These are phyloP conservation scores for Panicum hallii DNA, from an alignment of 202 grass and related monocot genomes.

Conservation along the genomic window DNA sequence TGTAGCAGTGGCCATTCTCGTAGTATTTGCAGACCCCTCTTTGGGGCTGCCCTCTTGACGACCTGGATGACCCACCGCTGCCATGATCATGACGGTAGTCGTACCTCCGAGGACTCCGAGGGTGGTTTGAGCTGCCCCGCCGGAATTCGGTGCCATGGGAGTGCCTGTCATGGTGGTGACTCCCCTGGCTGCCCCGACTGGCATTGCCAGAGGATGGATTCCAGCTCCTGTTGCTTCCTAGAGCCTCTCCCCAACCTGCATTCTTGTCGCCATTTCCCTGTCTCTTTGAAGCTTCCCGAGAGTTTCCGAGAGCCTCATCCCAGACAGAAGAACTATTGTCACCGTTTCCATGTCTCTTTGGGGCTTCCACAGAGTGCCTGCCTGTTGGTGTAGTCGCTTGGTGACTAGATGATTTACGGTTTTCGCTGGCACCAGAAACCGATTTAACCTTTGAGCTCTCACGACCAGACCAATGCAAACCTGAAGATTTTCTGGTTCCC, in stretches of 20 bases:
- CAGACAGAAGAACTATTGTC: constrained; percentile 33
- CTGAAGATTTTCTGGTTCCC: constrained; percentile 39
- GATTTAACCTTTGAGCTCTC: constrained; percentile 51
- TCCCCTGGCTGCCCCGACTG: constrained; percentile 52
- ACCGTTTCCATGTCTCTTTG: constrained; percentile 49
- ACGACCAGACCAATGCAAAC: constrained; percentile 38
- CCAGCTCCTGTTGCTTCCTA: constrained; percentile 58
- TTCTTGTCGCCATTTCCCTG: constrained; percentile 47
- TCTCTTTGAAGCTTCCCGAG: constrained; percentile 46
- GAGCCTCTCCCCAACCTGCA: constrained; percentile 41
- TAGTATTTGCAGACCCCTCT: constrained; percentile 81
- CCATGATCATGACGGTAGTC: constrained; percentile 53
- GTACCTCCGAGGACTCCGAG: constrained; percentile 50
- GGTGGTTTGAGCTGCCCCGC: constrained; percentile 46
- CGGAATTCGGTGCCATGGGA: constrained; percentile 40
- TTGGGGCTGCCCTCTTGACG: constrained; percentile 62
- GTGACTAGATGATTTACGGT: constrained; percentile 32
- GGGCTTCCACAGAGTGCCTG: constrained; percentile 39
- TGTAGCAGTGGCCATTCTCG: constrained; percentile 80
- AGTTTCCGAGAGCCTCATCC: constrained; percentile 47
- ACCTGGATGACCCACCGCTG: constrained; percentile 46
- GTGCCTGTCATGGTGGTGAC: constrained; percentile 52
- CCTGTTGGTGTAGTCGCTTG: constrained; percentile 43
- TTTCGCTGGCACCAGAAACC: constrained; percentile 22
- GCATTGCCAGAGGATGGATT: constrained; percentile 46